Evolutionary conservation across 208 protist species (phyloP).

Genomic region (Leishmania braziliensis): DNA sequence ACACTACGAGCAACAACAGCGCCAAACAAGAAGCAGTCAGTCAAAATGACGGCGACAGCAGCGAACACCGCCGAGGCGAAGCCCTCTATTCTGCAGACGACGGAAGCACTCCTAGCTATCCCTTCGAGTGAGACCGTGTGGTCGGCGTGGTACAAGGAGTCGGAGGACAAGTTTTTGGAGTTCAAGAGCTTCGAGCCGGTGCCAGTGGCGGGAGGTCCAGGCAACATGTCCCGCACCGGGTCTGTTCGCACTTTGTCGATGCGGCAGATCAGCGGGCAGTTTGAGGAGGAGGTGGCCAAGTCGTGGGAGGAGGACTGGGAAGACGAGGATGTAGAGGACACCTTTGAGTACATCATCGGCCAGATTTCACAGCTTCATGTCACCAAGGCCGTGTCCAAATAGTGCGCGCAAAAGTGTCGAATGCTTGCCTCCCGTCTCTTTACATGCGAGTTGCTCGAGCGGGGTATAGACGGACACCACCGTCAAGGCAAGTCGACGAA

Average conservation of each 20-base stretch:
- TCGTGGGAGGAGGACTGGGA: constrained; percentile 93
- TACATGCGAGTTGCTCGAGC: neutral
- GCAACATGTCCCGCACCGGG: constrained; percentile 37
- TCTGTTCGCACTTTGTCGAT: constrained; percentile 79
- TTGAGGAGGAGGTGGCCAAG: constrained; percentile 90
- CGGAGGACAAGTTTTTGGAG: constrained; percentile 77
- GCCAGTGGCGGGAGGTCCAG: constrained; percentile 18
- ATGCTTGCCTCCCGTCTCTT: neutral
- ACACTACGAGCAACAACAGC: neutral
- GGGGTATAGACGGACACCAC: neutral
- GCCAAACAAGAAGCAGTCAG: neutral
- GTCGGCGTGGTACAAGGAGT: constrained; percentile 86
- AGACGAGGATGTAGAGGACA: constrained; percentile 92
- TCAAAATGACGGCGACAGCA: constrained; percentile 11
- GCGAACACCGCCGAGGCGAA: constrained; percentile 16
- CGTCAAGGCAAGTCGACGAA: neutral
- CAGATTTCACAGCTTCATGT: constrained; percentile 68
- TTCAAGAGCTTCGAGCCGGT: constrained; percentile 81
- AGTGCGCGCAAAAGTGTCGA: neutral
- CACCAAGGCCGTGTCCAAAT: constrained; percentile 44
- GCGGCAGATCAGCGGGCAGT: constrained; percentile 88
- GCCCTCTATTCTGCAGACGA: constrained; percentile 63
- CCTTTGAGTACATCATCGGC: constrained; percentile 88
- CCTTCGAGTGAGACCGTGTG: constrained; percentile 73
- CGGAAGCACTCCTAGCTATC: constrained; percentile 45